Percentiles rank a stretch among this genome's conserved stretches.
Conservation (phyloP, 2,329 filamentous ascomycete genomes). For the Capronia coronata region DNA sequence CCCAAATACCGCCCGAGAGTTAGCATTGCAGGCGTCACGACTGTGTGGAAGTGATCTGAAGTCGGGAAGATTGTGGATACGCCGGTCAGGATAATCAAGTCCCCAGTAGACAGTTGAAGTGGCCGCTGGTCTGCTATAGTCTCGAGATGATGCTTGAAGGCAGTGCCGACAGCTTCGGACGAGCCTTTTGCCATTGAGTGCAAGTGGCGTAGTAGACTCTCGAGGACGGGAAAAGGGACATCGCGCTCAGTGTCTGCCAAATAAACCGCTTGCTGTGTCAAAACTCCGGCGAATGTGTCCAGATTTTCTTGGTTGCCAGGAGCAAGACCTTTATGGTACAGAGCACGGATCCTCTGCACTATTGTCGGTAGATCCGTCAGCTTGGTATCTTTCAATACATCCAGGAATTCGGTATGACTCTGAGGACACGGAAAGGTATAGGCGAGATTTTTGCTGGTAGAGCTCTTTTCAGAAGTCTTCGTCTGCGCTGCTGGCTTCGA, state of each 20-base stretch:
- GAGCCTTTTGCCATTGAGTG: conserved; percentile 89
- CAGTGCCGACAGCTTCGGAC: conserved; percentile 66
- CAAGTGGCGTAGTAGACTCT: conserved; percentile 77
- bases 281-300: conserved; percentile 45
- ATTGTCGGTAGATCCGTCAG: conserved; percentile 65
- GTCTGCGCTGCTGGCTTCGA: conserved; percentile 41
- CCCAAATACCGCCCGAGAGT: conserved; percentile 78
- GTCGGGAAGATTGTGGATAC: conserved; percentile 83
- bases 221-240: conserved; percentile 59
- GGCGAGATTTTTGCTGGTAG: conserved; percentile 50
- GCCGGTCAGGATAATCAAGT: conserved; percentile 76
- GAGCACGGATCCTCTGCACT: conserved; percentile 79
- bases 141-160: conserved; percentile 68
- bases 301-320: conserved; percentile 80
- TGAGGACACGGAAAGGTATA: conserved; percentile 84
- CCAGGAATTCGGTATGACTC: conserved; percentile 65
- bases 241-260: conserved; percentile 43
- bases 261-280: conserved; percentile 53
- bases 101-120: conserved; percentile 55
- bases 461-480: conserved; percentile 52
- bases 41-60: conserved; percentile 94
- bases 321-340: conserved; percentile 85
- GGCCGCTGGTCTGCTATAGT: conserved; percentile 47
- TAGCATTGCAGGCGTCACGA: conserved; percentile 83
- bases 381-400: conserved; percentile 56